Evolutionary conservation across 108 stramenopile species (phyloP), one percentile per base, ranked within the genome.

Genomic region (Cylindrotheca fusiformis): DNA sequence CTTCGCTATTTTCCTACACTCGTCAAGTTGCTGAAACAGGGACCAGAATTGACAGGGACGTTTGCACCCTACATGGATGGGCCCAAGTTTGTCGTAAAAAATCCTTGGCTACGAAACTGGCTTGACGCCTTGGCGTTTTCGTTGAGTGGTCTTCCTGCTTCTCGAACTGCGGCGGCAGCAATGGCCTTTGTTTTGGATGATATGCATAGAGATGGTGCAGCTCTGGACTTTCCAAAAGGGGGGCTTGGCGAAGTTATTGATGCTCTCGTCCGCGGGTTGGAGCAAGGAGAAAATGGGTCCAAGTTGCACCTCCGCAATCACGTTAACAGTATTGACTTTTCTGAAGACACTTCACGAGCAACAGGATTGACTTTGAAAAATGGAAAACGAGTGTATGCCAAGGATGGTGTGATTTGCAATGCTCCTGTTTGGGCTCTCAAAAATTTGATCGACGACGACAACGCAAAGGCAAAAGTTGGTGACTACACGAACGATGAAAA

Each of bases 131-230:
- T 96, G 57, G 93, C 94, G n/a, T 96, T 96, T 67, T 85, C 87
- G 36, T 72, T 96, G 47, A 84, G 79, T 46, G 96, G 96, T 18
- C 69, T 95, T 18, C 88, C 90, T 10, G 94, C 96, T 19, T 82
- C 77, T 24, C 70, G 93, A 28, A 96, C 96, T 18, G 67, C 84
- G 23, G 94, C 92, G 2, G 93, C 89, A 6, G 91, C 96, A 6
- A 95, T 97, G 95, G 93, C 96, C 17, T 95, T 95, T 65, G 90
- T 95, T 14, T 56, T 97, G 46, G 84, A 78, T 63, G 95, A 96
- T 60, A 86, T 96, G 87, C 91, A 94, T 79, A 69, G 91, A 3
- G 72, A 85, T 18, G 84, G 77, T 14, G 93, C 91, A 0, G 87
- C 80, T 24, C 60, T 96, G 33, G 95, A 96, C 58, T 96, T 95